phyloP scores from a whole-genome alignment of 176 grass and related monocot species.

The Aegilops tauschii region DNA sequence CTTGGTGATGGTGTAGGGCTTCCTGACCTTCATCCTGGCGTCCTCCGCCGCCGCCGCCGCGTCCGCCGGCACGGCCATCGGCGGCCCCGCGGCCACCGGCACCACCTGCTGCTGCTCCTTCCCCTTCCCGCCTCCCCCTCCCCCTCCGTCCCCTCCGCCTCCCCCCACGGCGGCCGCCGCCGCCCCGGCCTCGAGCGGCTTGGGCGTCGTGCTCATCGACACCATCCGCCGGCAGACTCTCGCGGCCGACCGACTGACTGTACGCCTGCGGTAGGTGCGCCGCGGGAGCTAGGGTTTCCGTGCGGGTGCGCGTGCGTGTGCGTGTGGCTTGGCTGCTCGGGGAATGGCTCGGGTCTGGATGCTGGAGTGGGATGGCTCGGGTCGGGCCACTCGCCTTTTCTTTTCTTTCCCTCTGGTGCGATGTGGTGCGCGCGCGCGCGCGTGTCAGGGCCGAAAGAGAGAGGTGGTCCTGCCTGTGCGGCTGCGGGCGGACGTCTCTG shows the following conservation, averaged over 20 bases:
- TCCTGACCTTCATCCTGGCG: conserved; percentile 54
- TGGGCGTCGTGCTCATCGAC: conserved; percentile 48
- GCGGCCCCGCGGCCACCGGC: conserved; percentile 15
- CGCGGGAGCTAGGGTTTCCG: conserved; percentile 32
- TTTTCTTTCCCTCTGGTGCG: not conserved
- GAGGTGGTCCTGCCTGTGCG: no score
- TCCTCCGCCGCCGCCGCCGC: not conserved
- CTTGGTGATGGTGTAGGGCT: conserved; percentile 81
- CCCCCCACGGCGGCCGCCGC: not conserved
- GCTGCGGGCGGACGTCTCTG: no score
- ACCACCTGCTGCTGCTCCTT: not conserved
- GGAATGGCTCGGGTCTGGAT: not conserved
- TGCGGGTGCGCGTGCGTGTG: not conserved
- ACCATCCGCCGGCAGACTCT: conserved; percentile 39
- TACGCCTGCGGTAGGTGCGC: not conserved
- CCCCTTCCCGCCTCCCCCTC: not conserved
- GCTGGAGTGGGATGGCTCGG: not conserved
- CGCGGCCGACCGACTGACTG: no score
- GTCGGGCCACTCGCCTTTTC: not conserved
- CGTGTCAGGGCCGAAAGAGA: not conserved
- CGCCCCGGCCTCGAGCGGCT: conserved; percentile 16
- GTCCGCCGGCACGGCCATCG: conserved; percentile 36
- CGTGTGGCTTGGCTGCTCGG: not conserved
- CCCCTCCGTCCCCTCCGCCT: not conserved
- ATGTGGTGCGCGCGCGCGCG: not conserved